Percentiles rank a stretch among this genome's conserved stretches.
phyloP scores from a whole-genome alignment of 2,329 filamentous ascomycete species.

The Sporothrix curviconia region DNA sequence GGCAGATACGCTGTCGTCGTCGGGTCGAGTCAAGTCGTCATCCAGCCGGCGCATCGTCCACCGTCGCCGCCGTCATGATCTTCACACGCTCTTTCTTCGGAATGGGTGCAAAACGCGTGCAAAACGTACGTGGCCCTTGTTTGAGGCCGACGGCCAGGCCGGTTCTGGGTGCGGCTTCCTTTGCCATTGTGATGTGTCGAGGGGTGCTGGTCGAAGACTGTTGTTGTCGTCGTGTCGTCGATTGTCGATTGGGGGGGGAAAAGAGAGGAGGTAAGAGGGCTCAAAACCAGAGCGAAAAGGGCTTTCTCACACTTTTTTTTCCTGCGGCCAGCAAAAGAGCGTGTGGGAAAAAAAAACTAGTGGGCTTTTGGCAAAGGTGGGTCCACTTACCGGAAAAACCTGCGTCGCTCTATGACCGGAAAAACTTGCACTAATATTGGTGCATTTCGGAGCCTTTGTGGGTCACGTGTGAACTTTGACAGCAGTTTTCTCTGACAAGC shows the following conservation, averaged over 20 bases:
- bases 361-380: conserved; percentile 1
- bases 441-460: not conserved
- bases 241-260: conserved; percentile 10
- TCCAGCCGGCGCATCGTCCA: no score
- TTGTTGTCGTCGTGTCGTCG: conserved; percentile 20
- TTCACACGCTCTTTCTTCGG: not conserved
- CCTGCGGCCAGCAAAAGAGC: not conserved
- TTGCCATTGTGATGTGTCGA: conserved; percentile 44
- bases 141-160: conserved; percentile 56
- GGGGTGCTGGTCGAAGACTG: conserved; percentile 19
- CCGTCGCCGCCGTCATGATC: not conserved
- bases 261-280: not conserved
- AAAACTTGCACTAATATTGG: not conserved
- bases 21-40: no score
- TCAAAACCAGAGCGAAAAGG: not conserved
- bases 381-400: not conserved
- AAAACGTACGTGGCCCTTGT: conserved; percentile 36
- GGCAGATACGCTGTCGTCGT: conserved; percentile 1
- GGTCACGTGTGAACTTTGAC: conserved; percentile 3
- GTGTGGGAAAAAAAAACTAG: conserved; percentile 12
- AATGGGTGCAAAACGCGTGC: not conserved
- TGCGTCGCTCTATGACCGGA: not conserved
- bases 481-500: not conserved
- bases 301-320: conserved; percentile 9
- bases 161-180: conserved; percentile 50